phyloP scores from a whole-genome alignment of 331 rosid species.

The Rhamnella rubrinervis region DNA sequence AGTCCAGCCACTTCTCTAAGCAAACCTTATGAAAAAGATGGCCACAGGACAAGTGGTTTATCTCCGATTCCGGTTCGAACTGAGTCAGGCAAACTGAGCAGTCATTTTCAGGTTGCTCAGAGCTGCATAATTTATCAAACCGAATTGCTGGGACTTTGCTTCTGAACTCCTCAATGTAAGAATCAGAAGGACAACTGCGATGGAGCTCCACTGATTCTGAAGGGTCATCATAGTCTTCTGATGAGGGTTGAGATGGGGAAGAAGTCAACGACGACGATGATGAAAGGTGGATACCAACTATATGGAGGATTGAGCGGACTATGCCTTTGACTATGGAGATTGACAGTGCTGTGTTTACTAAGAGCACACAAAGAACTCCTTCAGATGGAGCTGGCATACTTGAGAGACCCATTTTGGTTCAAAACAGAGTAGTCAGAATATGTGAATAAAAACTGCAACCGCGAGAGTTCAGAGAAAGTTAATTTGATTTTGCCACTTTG shows the following conservation, averaged over 20 bases:
- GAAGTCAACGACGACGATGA: conserved; percentile 29
- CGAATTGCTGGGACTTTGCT: conserved; percentile 49
- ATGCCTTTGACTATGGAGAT: conserved; percentile 76
- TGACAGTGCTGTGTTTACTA: conserved; percentile 74
- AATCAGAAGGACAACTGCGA: conserved; percentile 35
- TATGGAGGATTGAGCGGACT: conserved; percentile 63
- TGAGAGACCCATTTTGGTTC: conserved; percentile 75
- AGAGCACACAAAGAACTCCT: conserved; percentile 68
- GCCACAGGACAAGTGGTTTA: conserved; percentile 71
- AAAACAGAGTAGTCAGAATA: background rate
- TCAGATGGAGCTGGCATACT: conserved; percentile 94
- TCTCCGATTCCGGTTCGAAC: conserved; percentile 75
- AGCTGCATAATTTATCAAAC: conserved; percentile 43
- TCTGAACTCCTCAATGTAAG: conserved; percentile 57
- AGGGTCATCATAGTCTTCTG: conserved; percentile 38
- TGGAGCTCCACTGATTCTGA: conserved; percentile 48
- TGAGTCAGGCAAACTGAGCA: conserved; percentile 75
- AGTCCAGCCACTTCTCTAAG: conserved; percentile 89
- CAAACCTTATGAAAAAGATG: conserved; percentile 80
- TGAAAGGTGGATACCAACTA: conserved; percentile 56
- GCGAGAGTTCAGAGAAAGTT: background rate
- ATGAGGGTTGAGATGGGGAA: conserved; percentile 33
- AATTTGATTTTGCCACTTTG: background rate
- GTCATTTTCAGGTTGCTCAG: conserved; percentile 50
- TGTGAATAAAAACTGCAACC: no score